Conservation (phyloP, 768 basidiomycete genomes). For the Lepiota brunneoincarnata region DNA sequence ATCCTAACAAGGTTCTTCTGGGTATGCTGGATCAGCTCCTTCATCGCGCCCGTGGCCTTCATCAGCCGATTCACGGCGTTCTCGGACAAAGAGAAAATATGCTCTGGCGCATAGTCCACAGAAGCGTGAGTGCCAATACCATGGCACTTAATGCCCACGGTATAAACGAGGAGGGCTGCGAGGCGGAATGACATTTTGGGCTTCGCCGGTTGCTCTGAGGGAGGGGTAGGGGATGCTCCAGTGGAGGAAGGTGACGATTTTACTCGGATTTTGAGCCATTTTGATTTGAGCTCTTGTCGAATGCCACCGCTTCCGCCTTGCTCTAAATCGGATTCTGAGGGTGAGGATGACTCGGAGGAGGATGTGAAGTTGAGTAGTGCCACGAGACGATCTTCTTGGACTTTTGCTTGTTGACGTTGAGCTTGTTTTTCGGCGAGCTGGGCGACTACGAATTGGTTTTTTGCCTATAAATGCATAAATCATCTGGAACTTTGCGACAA, state of each 20-base stretch:
- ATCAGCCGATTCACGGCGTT: constrained; percentile 72
- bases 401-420: constrained; percentile 62
- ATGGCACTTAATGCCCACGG: constrained; percentile 91
- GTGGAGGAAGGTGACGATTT: constrained; percentile 55
- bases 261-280: constrained; percentile 25
- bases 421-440: constrained; percentile 68
- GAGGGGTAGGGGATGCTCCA: constrained; percentile 45
- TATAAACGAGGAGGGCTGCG: constrained; percentile 82
- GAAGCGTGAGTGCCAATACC: constrained; percentile 74
- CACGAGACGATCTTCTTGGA: constrained; percentile 51
- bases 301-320: neutral
- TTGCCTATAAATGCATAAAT: constrained; percentile 43
- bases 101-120: constrained; percentile 79
- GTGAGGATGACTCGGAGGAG: constrained; percentile 16
- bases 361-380: constrained; percentile 13
- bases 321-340: constrained; percentile 17
- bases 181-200: constrained; percentile 74
- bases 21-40: constrained; percentile 83
- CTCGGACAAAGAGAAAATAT: constrained; percentile 94
- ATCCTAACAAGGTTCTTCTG: constrained; percentile 78
- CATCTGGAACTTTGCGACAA: neutral
- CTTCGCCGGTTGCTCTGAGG: constrained; percentile 45
- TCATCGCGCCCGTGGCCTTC: constrained; percentile 47
- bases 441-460: constrained; percentile 77
- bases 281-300: constrained; percentile 21